phyloP scores from a whole-genome alignment of 768 basidiomycete species.

The Termitomyces bulborhizus region DNA sequence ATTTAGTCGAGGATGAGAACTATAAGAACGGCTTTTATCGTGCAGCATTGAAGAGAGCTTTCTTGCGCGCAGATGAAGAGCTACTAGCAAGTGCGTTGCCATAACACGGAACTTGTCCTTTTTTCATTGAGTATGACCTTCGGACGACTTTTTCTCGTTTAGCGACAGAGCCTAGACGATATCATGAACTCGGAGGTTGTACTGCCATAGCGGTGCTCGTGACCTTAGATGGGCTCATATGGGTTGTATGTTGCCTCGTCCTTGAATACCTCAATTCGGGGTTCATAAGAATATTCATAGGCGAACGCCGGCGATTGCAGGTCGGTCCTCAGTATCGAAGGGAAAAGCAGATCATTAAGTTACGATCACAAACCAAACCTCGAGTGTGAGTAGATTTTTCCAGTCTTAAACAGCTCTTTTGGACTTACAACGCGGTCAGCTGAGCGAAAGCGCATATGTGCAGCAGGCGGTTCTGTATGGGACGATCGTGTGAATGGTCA shows the following conservation, averaged over 20 bases:
- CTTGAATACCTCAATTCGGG: constrained; percentile 1
- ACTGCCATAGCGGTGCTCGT: constrained; percentile 89
- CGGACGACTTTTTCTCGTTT: constrained; percentile 2
- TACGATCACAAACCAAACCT: constrained; percentile 79
- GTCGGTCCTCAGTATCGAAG: constrained; percentile 79
- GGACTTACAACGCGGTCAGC: constrained; percentile 31
- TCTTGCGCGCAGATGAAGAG: constrained; percentile 93
- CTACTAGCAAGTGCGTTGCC: constrained; percentile 45
- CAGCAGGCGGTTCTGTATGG: constrained; percentile 93
- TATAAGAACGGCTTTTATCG: constrained; percentile 69
- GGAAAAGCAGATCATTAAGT: constrained; percentile 82
- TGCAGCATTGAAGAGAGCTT: constrained; percentile 78
- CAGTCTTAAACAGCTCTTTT: background rate
- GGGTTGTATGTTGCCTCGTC: constrained; percentile 51
- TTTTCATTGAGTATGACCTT: constrained; percentile 7
- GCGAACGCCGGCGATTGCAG: constrained; percentile 98
- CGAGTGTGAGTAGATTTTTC: constrained; percentile 50
- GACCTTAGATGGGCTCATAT: constrained; percentile 71
- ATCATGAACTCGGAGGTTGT: constrained; percentile 90
- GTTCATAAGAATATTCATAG: constrained; percentile 33
- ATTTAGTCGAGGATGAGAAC: constrained; percentile 62
- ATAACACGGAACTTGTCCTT: background rate
- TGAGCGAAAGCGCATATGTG: constrained; percentile 80
- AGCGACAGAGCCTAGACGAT: constrained; percentile 65
- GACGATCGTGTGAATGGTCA: constrained; percentile 94